Percentiles rank a stretch among this genome's conserved stretches.
These are phyloP conservation scores for Candida glaebosa DNA, from an alignment of 805 yeast species.

Conservation along the genomic window DNA sequence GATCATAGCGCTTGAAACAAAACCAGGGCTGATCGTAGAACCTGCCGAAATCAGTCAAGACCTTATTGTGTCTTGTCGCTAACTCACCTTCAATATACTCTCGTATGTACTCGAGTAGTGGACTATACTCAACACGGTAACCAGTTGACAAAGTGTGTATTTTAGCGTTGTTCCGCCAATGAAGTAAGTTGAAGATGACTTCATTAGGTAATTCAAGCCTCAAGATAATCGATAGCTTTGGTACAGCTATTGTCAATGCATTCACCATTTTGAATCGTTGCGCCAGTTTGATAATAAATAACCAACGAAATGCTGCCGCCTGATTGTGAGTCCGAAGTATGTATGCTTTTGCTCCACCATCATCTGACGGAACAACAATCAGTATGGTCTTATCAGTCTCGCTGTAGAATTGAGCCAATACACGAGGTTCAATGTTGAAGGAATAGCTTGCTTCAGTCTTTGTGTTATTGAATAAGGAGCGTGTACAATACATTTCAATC, in stretches of 20 bases:
- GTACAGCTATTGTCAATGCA: conserved; percentile 39
- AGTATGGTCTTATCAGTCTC: conserved; percentile 68
- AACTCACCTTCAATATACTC: conserved; percentile 34
- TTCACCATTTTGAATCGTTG: conserved; percentile 33
- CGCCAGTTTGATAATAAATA: conserved; percentile 49
- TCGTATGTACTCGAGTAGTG: conserved; percentile 36
- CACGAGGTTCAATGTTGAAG: conserved; percentile 15
- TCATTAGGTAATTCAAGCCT: conserved; percentile 45
- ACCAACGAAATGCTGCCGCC: conserved; percentile 59
- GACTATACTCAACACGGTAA: conserved; percentile 20
- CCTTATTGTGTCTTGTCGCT: conserved; percentile 8
- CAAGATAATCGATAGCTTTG: conserved; percentile 42
- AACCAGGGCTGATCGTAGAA: conserved; percentile 36
- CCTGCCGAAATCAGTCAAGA: conserved; percentile 8
- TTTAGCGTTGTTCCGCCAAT: conserved; percentile 2
- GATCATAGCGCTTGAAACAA: conserved; percentile 65
- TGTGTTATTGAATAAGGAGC: conserved; percentile 31
- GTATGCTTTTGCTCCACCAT: conserved; percentile 33
- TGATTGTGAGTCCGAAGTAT: conserved; percentile 55
- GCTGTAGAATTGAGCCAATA: conserved; percentile 53
- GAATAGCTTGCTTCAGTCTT: conserved; percentile 10
- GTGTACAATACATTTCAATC: conserved; percentile 54
- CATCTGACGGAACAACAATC: conserved; percentile 32
- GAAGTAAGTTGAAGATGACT: conserved; percentile 19
- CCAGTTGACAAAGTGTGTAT: conserved; percentile 16